phyloP scores from a whole-genome alignment of 768 basidiomycete species.

The Suillus alpinus region DNA sequence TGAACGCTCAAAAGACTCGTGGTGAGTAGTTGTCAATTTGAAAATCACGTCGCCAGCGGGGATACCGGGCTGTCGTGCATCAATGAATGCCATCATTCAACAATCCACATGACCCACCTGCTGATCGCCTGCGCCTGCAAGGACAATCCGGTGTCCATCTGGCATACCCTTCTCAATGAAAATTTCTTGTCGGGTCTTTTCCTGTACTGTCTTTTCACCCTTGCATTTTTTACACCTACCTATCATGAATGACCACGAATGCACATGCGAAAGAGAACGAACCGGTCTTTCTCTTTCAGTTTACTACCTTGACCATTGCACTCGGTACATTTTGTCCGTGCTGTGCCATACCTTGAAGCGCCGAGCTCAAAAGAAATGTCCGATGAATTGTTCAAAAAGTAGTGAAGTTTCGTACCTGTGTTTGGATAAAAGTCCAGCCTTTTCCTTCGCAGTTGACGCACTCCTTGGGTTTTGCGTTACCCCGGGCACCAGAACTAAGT shows the following conservation, averaged over 20 bases:
- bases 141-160: slow-evolving; percentile 79
- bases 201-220: slow-evolving; percentile 76
- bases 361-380: slow-evolving; percentile 33
- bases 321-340: slow-evolving; percentile 59
- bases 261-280: slow-evolving; percentile 15
- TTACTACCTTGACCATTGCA: slow-evolving; percentile 70
- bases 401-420: slow-evolving; percentile 37
- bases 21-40: slow-evolving; percentile 61
- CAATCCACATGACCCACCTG: slow-evolving; percentile 44
- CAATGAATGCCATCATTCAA: neutral
- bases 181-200: slow-evolving; percentile 88
- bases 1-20: slow-evolving; percentile 80
- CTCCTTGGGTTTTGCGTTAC: slow-evolving; percentile 78
- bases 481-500: slow-evolving; percentile 74
- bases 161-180: slow-evolving; percentile 85
- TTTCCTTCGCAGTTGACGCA: slow-evolving; percentile 84
- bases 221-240: slow-evolving; percentile 94
- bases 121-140: slow-evolving; percentile 92
- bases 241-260: slow-evolving; percentile 7
- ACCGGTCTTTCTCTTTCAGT: slow-evolving; percentile 84
- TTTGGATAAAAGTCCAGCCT: slow-evolving; percentile 66
- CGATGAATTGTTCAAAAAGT: neutral
- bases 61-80: slow-evolving; percentile 63
- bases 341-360: slow-evolving; percentile 46
- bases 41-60: slow-evolving; percentile 93